These are phyloP conservation scores for Pulchroboletus neoregius DNA, from an alignment of 1,284 basidiomycete genomes.

Conservation along the genomic window DNA sequence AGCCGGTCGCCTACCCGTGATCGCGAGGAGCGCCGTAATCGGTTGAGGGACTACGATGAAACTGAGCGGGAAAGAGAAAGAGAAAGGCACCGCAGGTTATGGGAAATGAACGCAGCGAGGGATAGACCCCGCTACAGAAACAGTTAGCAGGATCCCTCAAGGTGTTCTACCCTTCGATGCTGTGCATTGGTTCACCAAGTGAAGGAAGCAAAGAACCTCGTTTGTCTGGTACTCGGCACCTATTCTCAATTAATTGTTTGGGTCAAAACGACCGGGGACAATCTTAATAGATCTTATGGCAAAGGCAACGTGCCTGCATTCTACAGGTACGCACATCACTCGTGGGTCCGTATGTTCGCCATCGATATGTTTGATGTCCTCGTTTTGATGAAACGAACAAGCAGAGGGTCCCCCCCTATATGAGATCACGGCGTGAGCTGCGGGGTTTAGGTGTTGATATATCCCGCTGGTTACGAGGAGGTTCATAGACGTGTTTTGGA, in stretches of 20 bases:
- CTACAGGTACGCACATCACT: conserved; percentile 10
- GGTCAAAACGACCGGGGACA: conserved; percentile 11
- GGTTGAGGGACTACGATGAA: conserved; percentile 38
- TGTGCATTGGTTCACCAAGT: conserved; percentile 6
- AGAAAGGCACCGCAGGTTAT: conserved; percentile 48
- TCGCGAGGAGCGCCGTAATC: conserved; percentile 20
- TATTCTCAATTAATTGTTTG: conserved; percentile 11
- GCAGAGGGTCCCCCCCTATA: conserved; percentile 2
- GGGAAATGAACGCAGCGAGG: conserved; percentile 46
- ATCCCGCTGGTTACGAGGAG: background rate
- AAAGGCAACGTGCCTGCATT: conserved; percentile 19
- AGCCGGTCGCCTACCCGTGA: conserved; percentile 30
- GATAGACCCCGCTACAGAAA: conserved; percentile 27
- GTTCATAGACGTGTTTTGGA: conserved; percentile 4
- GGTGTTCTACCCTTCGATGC: conserved; percentile 7
- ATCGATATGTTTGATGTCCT: conserved; percentile 12
- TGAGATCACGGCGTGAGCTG: conserved; percentile 5
- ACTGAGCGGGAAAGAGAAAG: conserved; percentile 47
- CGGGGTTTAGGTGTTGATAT: conserved; percentile 4
- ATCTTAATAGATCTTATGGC: conserved; percentile 18
- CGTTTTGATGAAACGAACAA: conserved; percentile 26
- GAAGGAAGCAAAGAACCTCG: conserved; percentile 2
- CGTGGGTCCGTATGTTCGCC: conserved; percentile 14
- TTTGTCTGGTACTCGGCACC: conserved; percentile 8
- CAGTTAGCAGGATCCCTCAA: conserved; percentile 15